Percentiles rank a stretch among this genome's conserved stretches.
Conservation (phyloP, 192 early-diverging fungal species). For the Backusella morwellensis region DNA sequence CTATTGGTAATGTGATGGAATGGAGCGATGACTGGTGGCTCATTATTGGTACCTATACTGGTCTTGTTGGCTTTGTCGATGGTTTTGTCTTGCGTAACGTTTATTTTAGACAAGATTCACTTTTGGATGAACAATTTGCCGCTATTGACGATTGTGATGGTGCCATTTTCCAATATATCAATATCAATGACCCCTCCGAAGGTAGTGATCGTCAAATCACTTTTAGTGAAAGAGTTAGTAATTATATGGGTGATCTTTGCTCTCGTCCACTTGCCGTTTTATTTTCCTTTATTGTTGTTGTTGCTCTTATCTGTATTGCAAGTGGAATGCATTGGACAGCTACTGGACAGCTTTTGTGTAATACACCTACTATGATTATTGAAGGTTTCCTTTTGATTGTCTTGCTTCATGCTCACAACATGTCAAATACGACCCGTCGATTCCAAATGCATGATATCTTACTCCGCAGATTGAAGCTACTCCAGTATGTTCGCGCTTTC, state of each 20-base stretch:
- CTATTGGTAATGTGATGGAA: not conserved
- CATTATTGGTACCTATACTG: slow-evolving; percentile 24
- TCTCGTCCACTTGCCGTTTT: slow-evolving; percentile 8
- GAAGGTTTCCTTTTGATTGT: slow-evolving; percentile 24
- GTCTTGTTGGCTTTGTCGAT: slow-evolving; percentile 22
- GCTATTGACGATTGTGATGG: not conserved
- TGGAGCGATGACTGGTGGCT: slow-evolving; percentile 26
- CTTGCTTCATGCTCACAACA: slow-evolving; percentile 21
- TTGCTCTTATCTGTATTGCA: slow-evolving; percentile 12
- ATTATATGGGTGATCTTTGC: slow-evolving; percentile 2
- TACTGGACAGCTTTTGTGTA: slow-evolving; percentile 20
- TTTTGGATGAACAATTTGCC: slow-evolving; percentile 16
- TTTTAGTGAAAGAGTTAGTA: not conserved
- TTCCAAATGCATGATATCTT: slow-evolving; percentile 17
- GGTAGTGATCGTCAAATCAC: not conserved
- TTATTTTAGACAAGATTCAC: slow-evolving; percentile 5
- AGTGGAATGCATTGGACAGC: slow-evolving; percentile 22
- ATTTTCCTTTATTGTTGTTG: not conserved
- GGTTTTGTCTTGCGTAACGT: slow-evolving; percentile 23
- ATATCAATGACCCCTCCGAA: not conserved
- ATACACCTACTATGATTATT: slow-evolving; percentile 22
- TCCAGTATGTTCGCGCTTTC: not conserved
- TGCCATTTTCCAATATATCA: not conserved
- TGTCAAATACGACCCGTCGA: slow-evolving; percentile 3
- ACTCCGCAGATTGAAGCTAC: not conserved